phyloP scores from a whole-genome alignment of 2,329 filamentous ascomycete genomes.

The Lecanicillium sp. region DNA sequence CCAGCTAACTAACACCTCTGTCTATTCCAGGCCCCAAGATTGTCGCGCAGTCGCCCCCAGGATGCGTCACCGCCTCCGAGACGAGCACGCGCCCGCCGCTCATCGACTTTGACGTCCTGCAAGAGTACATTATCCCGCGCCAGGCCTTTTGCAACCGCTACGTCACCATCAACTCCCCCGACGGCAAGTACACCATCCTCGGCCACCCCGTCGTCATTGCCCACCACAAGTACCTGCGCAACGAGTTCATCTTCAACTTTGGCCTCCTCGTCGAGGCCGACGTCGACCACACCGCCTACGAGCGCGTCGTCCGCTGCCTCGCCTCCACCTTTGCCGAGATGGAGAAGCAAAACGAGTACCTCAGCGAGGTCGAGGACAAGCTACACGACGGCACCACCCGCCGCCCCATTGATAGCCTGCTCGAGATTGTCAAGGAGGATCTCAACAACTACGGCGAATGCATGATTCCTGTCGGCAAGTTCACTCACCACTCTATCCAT shows the following conservation, averaged over 20 bases:
- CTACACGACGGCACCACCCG: constrained; percentile 33
- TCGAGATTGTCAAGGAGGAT: constrained; percentile 77
- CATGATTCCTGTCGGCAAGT: constrained; percentile 89
- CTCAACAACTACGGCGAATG: constrained; percentile 96
- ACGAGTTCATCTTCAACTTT: constrained; percentile 99
- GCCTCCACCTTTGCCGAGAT: constrained; percentile 80
- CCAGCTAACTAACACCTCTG: not conserved
- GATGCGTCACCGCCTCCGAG: constrained; percentile 47
- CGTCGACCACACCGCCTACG: constrained; percentile 68
- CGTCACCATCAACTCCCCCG: constrained; percentile 68
- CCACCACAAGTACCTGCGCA: constrained; percentile 74
- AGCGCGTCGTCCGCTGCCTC: constrained; percentile 77
- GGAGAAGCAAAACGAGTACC: constrained; percentile 83
- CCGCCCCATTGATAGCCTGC: constrained; percentile 71
- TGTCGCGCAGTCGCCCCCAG: constrained; percentile 54
- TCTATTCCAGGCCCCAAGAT: constrained; percentile 54
- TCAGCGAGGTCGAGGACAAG: constrained; percentile 54
- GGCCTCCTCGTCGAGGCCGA: constrained; percentile 67
- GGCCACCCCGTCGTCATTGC: constrained; percentile 86
- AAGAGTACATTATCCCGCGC: constrained; percentile 88
- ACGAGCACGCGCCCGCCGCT: constrained; percentile 45
- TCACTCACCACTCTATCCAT: not conserved
- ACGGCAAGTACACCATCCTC: constrained; percentile 66
- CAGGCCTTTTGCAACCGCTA: constrained; percentile 93
- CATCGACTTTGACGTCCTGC: constrained; percentile 78